Evolutionary conservation across 495 filamentous ascomycete genomes (phyloP), one percentile per base, ranked within the genome.

Genomic region (Oidiodendron maius): DNA sequence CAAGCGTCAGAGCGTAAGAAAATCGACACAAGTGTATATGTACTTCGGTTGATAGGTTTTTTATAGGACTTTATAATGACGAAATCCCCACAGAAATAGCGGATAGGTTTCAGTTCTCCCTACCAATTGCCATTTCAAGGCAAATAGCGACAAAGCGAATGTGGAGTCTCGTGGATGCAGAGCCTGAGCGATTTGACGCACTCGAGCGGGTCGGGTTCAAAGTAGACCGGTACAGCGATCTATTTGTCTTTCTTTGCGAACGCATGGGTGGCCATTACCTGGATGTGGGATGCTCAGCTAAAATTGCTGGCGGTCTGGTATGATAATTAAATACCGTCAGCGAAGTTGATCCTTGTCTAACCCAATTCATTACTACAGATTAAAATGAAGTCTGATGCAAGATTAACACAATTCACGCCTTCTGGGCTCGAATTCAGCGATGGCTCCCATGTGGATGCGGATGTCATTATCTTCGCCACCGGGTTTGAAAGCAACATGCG

Each of bases 41-140:
- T 4, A 34, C 9, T 37, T 38, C 1, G 41, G 53, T 16, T 41
- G 12, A 25, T 45, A 54, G 40, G n/a, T n/a, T n/a, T n/a, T n/a
- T n/a, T n/a, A n/a, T n/a, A 50, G 46, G 32, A 5, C 20, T 55
- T 10, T 70, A 69, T 47, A 67, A 71, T 46, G 34, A 44, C 10
- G 44, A 56, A 13, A 49, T 58, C 20, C 48, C 58, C 13, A 64
- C 58, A 0, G 62, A 65, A 4, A 20, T 57, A 3, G 52, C 58
- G 11, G 68, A 72, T 35, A 30, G 54, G n/a, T 36, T 49, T 20
- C 37, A 22, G 12, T 50, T 56, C 24, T 53, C 62, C 2, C 37
- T 42, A 8, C 67, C 68, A 0, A 34, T 61, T 6, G 48, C 48
- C 10, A 40, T 64, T 4, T 40, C 42, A n/a, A 43, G 59, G 2